Evolutionary conservation across 2,329 filamentous ascomycete species (phyloP).

Genomic region (Venturia nashicola): DNA sequence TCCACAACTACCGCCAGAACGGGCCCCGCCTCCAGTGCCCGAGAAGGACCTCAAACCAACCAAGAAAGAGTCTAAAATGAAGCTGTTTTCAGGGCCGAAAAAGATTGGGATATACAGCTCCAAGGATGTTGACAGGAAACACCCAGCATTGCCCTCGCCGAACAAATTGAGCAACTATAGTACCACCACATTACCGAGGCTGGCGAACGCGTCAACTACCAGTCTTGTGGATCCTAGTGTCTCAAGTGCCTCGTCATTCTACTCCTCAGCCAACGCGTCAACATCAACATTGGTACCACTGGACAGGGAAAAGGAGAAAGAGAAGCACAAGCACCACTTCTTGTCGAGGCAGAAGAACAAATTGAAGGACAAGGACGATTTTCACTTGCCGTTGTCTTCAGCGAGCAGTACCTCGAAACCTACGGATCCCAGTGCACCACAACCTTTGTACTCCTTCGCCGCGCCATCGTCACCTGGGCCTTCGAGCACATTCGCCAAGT

Average conservation of each 20-base stretch:
- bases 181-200: constrained; percentile 50
- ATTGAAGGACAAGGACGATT: constrained; percentile 59
- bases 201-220: constrained; percentile 56
- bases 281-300: constrained; percentile 61
- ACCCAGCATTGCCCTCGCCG: constrained; percentile 59
- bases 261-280: constrained; percentile 64
- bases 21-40: constrained; percentile 16
- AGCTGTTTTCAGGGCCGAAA: constrained; percentile 67
- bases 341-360: constrained; percentile 70
- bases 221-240: constrained; percentile 50
- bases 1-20: constrained; percentile 18
- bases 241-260: constrained; percentile 47
- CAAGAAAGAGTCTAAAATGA: constrained; percentile 65
- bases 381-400: constrained; percentile 56
- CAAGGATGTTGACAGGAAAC: constrained; percentile 43
- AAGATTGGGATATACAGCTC: constrained; percentile 62
- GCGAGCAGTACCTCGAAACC: constrained; percentile 66
- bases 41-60: constrained; percentile 50
- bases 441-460: constrained; percentile 68
- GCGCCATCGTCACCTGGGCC: constrained; percentile 60
- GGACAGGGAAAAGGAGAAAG: constrained; percentile 44
- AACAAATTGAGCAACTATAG: constrained; percentile 50
- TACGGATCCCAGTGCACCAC: constrained; percentile 62
- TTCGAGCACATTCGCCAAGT: constrained; percentile 61
- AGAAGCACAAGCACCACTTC: constrained; percentile 66